Evolutionary conservation across 1,284 basidiomycete species (phyloP).

Genomic region (Marasmius fiardii): DNA sequence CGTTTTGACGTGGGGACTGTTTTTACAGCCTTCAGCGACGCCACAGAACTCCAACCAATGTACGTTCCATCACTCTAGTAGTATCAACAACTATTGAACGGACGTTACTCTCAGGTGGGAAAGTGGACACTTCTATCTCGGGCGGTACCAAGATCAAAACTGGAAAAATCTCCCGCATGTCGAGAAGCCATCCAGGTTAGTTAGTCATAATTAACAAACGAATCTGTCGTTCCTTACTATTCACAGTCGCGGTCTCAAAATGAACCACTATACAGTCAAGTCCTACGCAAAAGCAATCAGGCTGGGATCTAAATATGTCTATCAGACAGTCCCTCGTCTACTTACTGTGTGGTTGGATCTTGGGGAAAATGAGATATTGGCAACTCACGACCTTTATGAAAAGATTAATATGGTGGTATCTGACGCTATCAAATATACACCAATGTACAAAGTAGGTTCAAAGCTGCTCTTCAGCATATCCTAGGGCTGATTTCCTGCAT

Average conservation of each 20-base stretch:
- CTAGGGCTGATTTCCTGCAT: not conserved
- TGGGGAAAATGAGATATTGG: slow-evolving; percentile 57
- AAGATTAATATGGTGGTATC: slow-evolving; percentile 57
- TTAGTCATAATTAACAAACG: not conserved
- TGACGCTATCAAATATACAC: slow-evolving; percentile 56
- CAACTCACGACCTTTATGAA: slow-evolving; percentile 39
- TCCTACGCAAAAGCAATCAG: slow-evolving; percentile 76
- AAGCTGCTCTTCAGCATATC: not conserved
- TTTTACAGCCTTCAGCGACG: slow-evolving; percentile 55
- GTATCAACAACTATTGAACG: not conserved
- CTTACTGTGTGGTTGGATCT: slow-evolving; percentile 95
- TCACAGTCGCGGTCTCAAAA: slow-evolving; percentile 45
- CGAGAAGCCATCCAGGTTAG: slow-evolving; percentile 54
- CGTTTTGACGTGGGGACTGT: slow-evolving; percentile 74
- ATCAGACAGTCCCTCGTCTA: slow-evolving; percentile 92
- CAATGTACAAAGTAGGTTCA: slow-evolving; percentile 70
- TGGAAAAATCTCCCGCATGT: slow-evolving; percentile 48
- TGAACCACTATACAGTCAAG: slow-evolving; percentile 63
- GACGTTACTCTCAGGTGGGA: slow-evolving; percentile 62
- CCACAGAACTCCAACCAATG: slow-evolving; percentile 55
- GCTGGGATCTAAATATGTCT: slow-evolving; percentile 93
- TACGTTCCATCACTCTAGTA: slow-evolving; percentile 28
- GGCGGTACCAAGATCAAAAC: slow-evolving; percentile 83
- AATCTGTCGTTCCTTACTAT: slow-evolving; percentile 6
- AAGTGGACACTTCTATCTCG: slow-evolving; percentile 82